Percentiles rank a stretch among this genome's conserved stretches.
phyloP scores from a whole-genome alignment of 345 rosid species.

The Hirschfeldia incana region DNA sequence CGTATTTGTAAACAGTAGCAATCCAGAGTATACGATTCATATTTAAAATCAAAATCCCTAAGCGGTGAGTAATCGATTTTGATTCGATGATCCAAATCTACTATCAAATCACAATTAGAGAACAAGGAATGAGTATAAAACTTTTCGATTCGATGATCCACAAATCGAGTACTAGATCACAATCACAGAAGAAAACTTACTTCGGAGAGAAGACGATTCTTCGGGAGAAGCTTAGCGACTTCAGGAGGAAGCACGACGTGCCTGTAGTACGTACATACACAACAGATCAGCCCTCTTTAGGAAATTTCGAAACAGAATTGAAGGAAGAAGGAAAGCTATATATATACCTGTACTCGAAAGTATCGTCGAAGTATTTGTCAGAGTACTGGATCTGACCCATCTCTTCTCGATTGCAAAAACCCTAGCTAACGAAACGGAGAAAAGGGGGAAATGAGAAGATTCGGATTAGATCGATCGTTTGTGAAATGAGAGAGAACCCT shows the following conservation, averaged over 20 bases:
- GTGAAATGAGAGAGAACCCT: not conserved
- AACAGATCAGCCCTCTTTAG: not conserved
- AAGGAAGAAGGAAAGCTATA: not conserved
- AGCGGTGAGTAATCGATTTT: not conserved
- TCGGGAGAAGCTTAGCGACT: constrained; percentile 85
- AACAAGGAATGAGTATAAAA: not conserved
- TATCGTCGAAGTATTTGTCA: constrained; percentile 93
- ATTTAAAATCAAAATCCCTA: not conserved
- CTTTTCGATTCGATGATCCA: constrained; percentile 9
- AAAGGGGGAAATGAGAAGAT: not conserved
- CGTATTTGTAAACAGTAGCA: not conserved
- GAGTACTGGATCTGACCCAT: constrained; percentile 99
- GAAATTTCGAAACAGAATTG: not conserved
- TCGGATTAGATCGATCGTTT: not conserved
- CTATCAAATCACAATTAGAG: not conserved
- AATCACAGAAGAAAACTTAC: constrained; percentile 40
- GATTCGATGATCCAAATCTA: not conserved
- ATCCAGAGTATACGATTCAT: not conserved
- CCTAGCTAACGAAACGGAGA: not conserved
- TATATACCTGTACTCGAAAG: constrained; percentile 47
- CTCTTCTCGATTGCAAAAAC: not conserved
- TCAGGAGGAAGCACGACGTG: constrained; percentile 97
- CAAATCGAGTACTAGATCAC: not conserved
- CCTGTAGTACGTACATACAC: constrained; percentile 42
- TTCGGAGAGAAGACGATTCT: constrained; percentile 91